Evolutionary conservation across 345 rosid species (phyloP), one percentile per base, ranked within the genome.

Genomic region (Brassica juncea): DNA sequence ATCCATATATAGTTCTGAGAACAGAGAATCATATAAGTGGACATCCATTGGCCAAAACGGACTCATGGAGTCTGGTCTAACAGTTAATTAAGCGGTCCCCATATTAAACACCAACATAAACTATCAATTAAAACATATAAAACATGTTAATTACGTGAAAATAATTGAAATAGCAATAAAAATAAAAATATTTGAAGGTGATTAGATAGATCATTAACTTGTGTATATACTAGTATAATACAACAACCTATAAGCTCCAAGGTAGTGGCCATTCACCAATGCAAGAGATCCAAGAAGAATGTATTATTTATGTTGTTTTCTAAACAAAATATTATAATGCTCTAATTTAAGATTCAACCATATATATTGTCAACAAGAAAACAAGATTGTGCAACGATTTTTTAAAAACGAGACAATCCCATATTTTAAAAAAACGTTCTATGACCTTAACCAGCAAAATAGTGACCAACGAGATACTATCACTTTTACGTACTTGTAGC

Each of bases 41-140:
- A 65, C 67, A 75, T 84, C 85, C 81, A 77, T 84, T 83, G 88
- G 88, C 85, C 85, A 86, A 75, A 64, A 52, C 14, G 34, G 25
- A 80, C 73, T 55, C 21, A 49, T 67, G 82, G 70, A 73, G 78
- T 79, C 70, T 68, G 66, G 74, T 79, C 57, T 58, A 32, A 34
- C 39, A 67, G 70, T 52, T 67, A 27, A 79, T 42, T 71, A 30
- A 80, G 80, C 74, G 77, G 78, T 73, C 82, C 79, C 75, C 74
- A 62, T 80, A 11, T 39, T 66, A n/a, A 67, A 79, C 68, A 66
- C 23, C 67, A 37, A 66, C 73, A 66, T 54, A 49, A 49, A 58
- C 55, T 79, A 49, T 11, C 19, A 16, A 14, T 31, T 19, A 27
- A 64, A 64, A 71, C n/a, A 14, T 58, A 23, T 19, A 27, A 64